Conservation (phyloP, 1,284 basidiomycete species). For the Marasmius fiardii region DNA sequence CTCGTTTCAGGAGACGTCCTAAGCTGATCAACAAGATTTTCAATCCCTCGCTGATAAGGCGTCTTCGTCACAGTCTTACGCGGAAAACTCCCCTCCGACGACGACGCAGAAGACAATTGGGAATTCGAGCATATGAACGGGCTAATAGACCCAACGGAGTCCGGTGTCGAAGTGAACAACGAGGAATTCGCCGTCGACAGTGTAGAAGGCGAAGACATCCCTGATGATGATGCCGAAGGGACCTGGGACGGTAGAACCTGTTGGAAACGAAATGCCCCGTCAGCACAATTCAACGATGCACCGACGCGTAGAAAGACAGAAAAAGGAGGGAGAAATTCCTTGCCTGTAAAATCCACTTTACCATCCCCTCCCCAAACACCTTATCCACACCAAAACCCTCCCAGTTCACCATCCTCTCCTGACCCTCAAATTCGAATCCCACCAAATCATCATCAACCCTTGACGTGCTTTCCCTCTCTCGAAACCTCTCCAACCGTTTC, state of each 20-base stretch:
- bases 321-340: slow-evolving; percentile 7
- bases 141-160: too few relatives aligned
- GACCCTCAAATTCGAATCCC: not conserved
- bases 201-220: not conserved
- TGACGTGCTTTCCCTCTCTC: not conserved
- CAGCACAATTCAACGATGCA: slow-evolving; percentile 18
- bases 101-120: slow-evolving; percentile 7
- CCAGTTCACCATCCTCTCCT: not conserved
- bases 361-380: slow-evolving; percentile 26
- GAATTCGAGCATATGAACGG: not conserved
- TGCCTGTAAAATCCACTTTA: slow-evolving; percentile 43
- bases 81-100: slow-evolving; percentile 11
- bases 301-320: too few relatives aligned
- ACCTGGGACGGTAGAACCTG: slow-evolving; percentile 6
- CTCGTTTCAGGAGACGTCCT: slow-evolving; percentile 49
- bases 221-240: not conserved
- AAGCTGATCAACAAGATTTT: slow-evolving; percentile 51
- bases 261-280: slow-evolving; percentile 17
- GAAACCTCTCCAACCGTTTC: not conserved
- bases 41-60: slow-evolving; percentile 8
- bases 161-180: not conserved
- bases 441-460: not conserved
- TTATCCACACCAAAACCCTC: not conserved
- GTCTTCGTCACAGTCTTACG: slow-evolving; percentile 1
- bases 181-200: not conserved